Percentiles rank a stretch among this genome's conserved stretches.
These are phyloP conservation scores for Chalciporus pseudorubinellus DNA, from an alignment of 768 basidiomycete species.

Conservation along the genomic window DNA sequence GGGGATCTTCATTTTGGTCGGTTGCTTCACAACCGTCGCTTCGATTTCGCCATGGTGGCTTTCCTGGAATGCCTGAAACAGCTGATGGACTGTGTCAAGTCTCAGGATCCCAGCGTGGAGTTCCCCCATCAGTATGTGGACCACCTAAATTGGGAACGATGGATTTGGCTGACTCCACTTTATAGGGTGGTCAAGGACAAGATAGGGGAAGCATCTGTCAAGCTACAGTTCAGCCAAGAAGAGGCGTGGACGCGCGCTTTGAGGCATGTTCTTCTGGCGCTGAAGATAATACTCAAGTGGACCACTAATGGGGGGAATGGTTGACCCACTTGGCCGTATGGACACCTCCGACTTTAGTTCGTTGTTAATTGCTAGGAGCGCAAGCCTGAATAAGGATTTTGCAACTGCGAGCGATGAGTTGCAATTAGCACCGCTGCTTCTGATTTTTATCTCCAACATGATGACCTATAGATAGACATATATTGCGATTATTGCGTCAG, in stretches of 20 bases:
- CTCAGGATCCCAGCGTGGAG: conserved; percentile 68
- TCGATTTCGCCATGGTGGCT: conserved; percentile 94
- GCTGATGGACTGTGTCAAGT: conserved; percentile 80
- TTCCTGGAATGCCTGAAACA: conserved; percentile 95
- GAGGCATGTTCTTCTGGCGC: conserved; percentile 83
- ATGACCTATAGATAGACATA: not conserved
- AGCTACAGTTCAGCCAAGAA: conserved; percentile 92
- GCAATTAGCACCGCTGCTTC: too few relatives aligned
- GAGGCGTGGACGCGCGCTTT: conserved; percentile 95
- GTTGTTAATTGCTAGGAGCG: not conserved
- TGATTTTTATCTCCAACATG: not conserved
- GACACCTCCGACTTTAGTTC: conserved; percentile 8
- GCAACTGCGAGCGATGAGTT: not conserved
- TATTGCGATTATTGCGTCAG: not conserved
- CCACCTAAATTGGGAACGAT: not conserved
- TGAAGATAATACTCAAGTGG: conserved; percentile 88
- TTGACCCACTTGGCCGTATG: not conserved
- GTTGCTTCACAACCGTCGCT: conserved; percentile 89
- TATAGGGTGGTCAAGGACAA: conserved; percentile 85
- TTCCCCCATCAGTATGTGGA: conserved; percentile 82
- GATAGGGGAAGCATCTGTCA: conserved; percentile 93
- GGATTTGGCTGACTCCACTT: not conserved
- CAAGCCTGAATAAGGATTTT: conserved; percentile 16
- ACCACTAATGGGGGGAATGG: conserved; percentile 74
- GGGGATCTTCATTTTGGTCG: conserved; percentile 89